Base-by-base conservation (phyloP, 2,329 filamentous ascomycete genomes). In the Fusarium sp. region DNA sequence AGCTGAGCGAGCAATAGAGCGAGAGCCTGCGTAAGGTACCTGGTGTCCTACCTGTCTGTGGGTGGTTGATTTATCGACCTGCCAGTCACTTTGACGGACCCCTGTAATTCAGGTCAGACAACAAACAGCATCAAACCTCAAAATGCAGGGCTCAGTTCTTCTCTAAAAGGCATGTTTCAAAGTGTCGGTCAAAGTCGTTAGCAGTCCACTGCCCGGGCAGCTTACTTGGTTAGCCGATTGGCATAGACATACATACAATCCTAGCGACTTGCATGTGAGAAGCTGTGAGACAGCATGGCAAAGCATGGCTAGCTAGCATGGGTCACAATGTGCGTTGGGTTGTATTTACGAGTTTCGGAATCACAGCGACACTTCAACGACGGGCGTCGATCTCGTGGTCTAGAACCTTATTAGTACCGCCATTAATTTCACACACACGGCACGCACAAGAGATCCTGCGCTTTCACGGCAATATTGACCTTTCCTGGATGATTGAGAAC, bases 351-450 rank as follows among this genome's bases (percentile, higher is more conserved):
- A 66, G 42, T 59, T 59, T 66, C 47, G 44, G 26, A 50, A 36
- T 57, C 26, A 57, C 42, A 53, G 70, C 38, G 66, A 42, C 39
- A 42, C 44, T 56, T 51, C 24, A 20, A 22, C 66, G 20, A 48
- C 45, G 26, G 45, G 26, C 26, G 73, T 57, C 63, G 71, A 77
- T 77, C 75, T 57, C 35, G 55, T 35, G 64, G 71, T 75, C 73
- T 73, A 67, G 69, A 63, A 69, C 61, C 26, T 55, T 54, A 18
- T 50, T 42, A 51, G 47, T 42, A 62, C 30, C 22, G 36, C 42
- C 24, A 42, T 48, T 54, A 48, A 65, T 53, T 20, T 45, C 45
- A 9, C 44, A 36, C 22, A 36, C 22, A 56, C 20, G 50, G 39
- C 41, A 48, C 26, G 39, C 35, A 48, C 32, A 39, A 32, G 36